phyloP scores from a whole-genome alignment of 2,329 filamentous ascomycete genomes.

The Domatiomyces catenatus region DNA sequence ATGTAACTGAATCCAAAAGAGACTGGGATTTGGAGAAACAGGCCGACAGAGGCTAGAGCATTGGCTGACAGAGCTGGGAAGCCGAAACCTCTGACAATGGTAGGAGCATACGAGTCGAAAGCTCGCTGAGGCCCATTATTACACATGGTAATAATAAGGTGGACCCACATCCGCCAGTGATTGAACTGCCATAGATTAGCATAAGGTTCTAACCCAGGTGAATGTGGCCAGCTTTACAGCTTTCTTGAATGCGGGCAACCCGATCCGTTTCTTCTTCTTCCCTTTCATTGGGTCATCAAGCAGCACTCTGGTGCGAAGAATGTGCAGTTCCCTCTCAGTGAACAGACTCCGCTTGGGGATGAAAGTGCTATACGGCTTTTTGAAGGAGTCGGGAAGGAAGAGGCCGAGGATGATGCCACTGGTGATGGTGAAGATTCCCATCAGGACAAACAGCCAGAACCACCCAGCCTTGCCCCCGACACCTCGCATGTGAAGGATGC shows the following conservation, averaged over 20 bases:
- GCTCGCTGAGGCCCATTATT: slow-evolving; percentile 36
- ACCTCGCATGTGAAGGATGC: slow-evolving; percentile 35
- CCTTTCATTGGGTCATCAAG: slow-evolving; percentile 28
- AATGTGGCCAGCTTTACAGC: slow-evolving; percentile 25
- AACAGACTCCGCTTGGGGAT: slow-evolving; percentile 24
- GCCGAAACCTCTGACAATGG: slow-evolving; percentile 39
- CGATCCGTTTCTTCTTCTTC: slow-evolving; percentile 34
- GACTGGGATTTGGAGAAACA: slow-evolving; percentile 38
- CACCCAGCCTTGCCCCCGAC: slow-evolving; percentile 36
- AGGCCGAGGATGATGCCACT: slow-evolving; percentile 27
- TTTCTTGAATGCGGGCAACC: slow-evolving; percentile 28
- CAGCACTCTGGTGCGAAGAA: slow-evolving; percentile 27
- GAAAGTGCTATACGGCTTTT: slow-evolving; percentile 30
- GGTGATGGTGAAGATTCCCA: slow-evolving; percentile 38
- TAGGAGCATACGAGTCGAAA: slow-evolving; percentile 37
- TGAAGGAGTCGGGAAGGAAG: slow-evolving; percentile 32
- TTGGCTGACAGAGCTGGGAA: slow-evolving; percentile 36
- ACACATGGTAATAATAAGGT: slow-evolving; percentile 36
- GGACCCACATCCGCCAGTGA: slow-evolving; percentile 39
- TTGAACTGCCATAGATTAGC: slow-evolving; percentile 23
- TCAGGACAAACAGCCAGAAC: slow-evolving; percentile 42
- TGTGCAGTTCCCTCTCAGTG: slow-evolving; percentile 28
- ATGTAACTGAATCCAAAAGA: slow-evolving; percentile 38
- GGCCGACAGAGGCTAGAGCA: slow-evolving; percentile 40
- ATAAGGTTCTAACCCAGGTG: not conserved